These are phyloP conservation scores for Ceratocystis huliohia DNA, from an alignment of 2,329 filamentous ascomycete genomes.

Conservation along the genomic window DNA sequence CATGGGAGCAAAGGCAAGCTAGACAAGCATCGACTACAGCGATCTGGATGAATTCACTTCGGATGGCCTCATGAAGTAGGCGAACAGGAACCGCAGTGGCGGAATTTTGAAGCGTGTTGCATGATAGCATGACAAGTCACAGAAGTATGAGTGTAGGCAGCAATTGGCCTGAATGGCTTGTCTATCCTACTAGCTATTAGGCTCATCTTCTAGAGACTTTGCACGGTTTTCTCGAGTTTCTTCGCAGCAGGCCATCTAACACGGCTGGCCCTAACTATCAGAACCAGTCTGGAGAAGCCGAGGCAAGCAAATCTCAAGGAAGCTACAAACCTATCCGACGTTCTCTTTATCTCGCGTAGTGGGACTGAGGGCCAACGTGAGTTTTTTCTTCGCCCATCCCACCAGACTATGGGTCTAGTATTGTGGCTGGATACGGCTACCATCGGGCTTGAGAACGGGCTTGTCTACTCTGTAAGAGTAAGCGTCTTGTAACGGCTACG, in stretches of 20 bases:
- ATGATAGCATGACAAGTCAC: not conserved
- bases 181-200: slow-evolving; percentile 27
- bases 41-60: slow-evolving; percentile 53
- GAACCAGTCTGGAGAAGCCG: slow-evolving; percentile 63
- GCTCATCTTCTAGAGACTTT: slow-evolving; percentile 53
- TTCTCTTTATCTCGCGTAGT: slow-evolving; percentile 59
- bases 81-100: slow-evolving; percentile 40
- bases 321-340: slow-evolving; percentile 50
- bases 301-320: slow-evolving; percentile 44
- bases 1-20: slow-evolving; percentile 37
- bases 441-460: not conserved
- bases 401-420: not conserved
- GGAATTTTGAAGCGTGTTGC: slow-evolving; percentile 49
- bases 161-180: too few relatives aligned
- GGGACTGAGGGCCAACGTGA: slow-evolving; percentile 47
- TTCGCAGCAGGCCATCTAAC: slow-evolving; percentile 35
- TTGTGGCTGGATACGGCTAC: not conserved
- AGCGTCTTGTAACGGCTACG: not conserved
- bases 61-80: slow-evolving; percentile 42
- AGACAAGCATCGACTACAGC: slow-evolving; percentile 61
- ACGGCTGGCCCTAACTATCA: slow-evolving; percentile 38
- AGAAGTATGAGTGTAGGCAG: not conserved
- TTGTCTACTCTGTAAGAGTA: not conserved
- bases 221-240: slow-evolving; percentile 41
- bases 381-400: not conserved